phyloP scores from a whole-genome alignment of 441 rosid species.

The Bruguiera hainesii region DNA sequence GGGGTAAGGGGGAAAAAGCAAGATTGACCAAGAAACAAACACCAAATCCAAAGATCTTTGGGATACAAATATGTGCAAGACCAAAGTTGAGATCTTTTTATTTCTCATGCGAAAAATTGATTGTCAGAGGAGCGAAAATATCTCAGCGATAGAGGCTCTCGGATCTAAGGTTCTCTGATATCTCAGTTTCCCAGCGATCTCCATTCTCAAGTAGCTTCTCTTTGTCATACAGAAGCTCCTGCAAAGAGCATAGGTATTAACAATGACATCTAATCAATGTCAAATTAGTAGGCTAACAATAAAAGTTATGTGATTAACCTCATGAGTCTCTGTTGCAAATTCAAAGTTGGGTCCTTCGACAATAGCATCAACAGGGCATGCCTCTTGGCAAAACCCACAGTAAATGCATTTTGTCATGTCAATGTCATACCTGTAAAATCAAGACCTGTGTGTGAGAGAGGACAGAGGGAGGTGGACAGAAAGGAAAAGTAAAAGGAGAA shows the following conservation, averaged over 20 bases:
- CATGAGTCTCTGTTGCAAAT: slow-evolving; percentile 96
- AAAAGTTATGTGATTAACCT: slow-evolving; percentile 38
- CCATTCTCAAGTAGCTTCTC: slow-evolving; percentile 99
- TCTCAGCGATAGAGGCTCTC: slow-evolving; percentile 90
- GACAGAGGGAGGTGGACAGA: not conserved
- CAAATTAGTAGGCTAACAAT: slow-evolving; percentile 1
- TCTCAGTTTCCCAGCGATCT: slow-evolving; percentile 99
- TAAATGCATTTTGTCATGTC: slow-evolving; percentile 99
- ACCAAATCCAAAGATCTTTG: slow-evolving; percentile 7
- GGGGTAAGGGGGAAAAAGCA: slow-evolving; percentile 12
- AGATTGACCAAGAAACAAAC: slow-evolving; percentile 11
- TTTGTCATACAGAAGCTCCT: slow-evolving; percentile 96
- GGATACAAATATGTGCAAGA: slow-evolving; percentile 19
- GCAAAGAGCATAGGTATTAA: slow-evolving; percentile 16
- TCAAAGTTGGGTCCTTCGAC: slow-evolving; percentile 99
- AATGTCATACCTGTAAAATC: slow-evolving; percentile 72
- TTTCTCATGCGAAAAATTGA: slow-evolving; percentile 14
- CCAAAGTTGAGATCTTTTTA: slow-evolving; percentile 26
- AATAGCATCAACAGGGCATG: slow-evolving; percentile 99
- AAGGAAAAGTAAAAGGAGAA: not conserved
- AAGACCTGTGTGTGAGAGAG: not conserved
- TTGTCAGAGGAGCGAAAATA: not conserved
- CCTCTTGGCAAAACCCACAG: slow-evolving; percentile 99
- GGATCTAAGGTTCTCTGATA: slow-evolving; percentile 95
- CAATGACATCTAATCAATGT: not conserved